Base-by-base conservation (phyloP, 2,329 filamentous ascomycete species). In the Byssothecium circinans region DNA sequence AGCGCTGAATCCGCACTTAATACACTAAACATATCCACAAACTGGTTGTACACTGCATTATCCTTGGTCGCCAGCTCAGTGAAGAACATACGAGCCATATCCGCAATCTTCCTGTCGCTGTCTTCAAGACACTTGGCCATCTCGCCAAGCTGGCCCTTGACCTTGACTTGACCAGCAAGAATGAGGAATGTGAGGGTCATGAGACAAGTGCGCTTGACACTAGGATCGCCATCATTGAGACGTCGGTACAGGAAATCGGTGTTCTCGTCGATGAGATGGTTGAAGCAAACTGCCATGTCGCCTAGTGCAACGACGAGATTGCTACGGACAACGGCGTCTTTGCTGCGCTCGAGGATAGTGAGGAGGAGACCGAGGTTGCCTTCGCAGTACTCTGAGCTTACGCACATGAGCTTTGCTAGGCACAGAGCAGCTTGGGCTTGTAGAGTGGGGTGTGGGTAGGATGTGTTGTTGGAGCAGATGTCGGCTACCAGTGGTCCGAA, bases 121-220 rank as follows among this genome's bases (percentile, higher is more conserved):
- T 99, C 94, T 72, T 99, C 94, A 23, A 99, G 81, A 59, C 94
- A 99, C 75, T 99, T 99, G 47, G 94, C 94, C 94, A 99, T 99
- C 76, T 97, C 92, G 40, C 94, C 94, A 10, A 99, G 78, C 72
- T 99, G 94, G 20, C 94, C 94, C 78, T 99, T 99, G 72, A 99
- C 94, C 79, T 99, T 99, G 75, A 99, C 92, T 73, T 99, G 94
- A 20, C 95, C 94, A 0, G 94, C 94, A 36, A 99, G 76, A 61
- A 99, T 99, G 47, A 99, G 75, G 80, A 99, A 99, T 0, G 95
- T 99, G 59, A 99, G 75, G 1, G 95, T 99, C 94, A 97, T 99
- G 18, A 99, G 80, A 72, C 94, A 99, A 0, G 95, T 99, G 10
- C 94, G 85, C 78, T 97, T 99, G 52, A 99, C 94, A 2, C 88